Evolutionary conservation across 805 yeast genomes (phyloP), one percentile per base, ranked within the genome.

Genomic region (Barnettozyma botsteinii): DNA sequence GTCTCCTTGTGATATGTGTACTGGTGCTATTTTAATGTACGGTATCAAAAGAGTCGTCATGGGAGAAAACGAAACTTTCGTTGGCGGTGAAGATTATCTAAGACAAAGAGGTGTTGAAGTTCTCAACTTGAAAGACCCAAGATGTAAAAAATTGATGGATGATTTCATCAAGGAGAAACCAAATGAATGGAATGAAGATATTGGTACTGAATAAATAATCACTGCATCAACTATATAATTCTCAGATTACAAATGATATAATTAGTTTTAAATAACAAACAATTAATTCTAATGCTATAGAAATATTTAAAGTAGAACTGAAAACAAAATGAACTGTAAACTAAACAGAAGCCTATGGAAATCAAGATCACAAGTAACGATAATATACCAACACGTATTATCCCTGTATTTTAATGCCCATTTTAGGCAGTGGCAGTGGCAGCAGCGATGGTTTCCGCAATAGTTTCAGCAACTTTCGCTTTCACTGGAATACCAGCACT

Each of bases 1-100:
- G 49, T 85, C 95, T 7, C 97, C 98, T 4, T 91, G 98, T 60
- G 73, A 80, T 50, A 91, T 91, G 97, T 91, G 98, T 60, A 77
- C 93, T 5, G 98, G 98, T 17, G 95, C 97, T 6, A 84, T 91
- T 48, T 55, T 91, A 38, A 69, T 91, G 71, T 91, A 88, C 64
- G 96, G 95, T 30, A 73, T 91, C 50, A 80, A 81, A 53, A 72
- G 97, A 48, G 82, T 86, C 31, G 97, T 91, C 0, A 53, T 88
- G 61, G 96, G 96, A 23, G 98, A 91, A 59, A 88, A 88, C 62
- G 75, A 65, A 40, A 91, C 82, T 23, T 91, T 84, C 52, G 50
- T 71, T 25, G 96, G 97, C 11, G 95, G 85, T 21, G 97, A 91
- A 59, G 83, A 79, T 31, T 78, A 79, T 59, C 69, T 91, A 52